Evolutionary conservation across 805 yeast genomes (phyloP), one percentile per base, ranked within the genome.

Genomic region (Schwanniomyces yamadae): DNA sequence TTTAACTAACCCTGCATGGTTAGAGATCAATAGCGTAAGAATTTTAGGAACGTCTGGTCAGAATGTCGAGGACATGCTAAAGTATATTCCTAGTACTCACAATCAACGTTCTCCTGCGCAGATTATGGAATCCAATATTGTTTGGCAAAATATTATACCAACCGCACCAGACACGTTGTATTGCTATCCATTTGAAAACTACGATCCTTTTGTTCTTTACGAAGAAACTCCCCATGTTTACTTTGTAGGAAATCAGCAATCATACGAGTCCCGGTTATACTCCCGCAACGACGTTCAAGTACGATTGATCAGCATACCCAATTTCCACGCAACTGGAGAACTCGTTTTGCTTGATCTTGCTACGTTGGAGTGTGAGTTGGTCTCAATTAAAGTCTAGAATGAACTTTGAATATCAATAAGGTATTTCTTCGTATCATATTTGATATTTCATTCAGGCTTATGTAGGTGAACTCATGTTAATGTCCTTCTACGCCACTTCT

Each of bases 91-190:
- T 19, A 51, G 58, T 14, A 52, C 53, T 1, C 54, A 51, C 7
- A 17, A 38, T 12, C 47, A 77, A 12, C 71, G 73, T 14, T 61
- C 82, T 49, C 15, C 35, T 2, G 6, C 39, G 7, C 40, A 52
- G 4, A 48, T 63, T 14, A 70, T 91, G 65, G 84, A 81, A 47
- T 69, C 78, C 11, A 83, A 86, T 0, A 53, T 93, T 23, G 62
- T 66, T 30, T 90, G 96, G 95, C 91, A 89, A 50, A 87, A 87
- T 52, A 68, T 86, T 16, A 80, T 86, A 1, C 99, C 99, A 2
- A 89, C 97, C 0, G 95, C 96, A 1, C 99, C 99, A 0, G 98
- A 93, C 52, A 93, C 99, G 0, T 62, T 93, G 28, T 84, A 90
- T 73, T 81, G 95, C 46, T 89, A 87, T 49, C 97, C 99, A 1